Evolutionary conservation across 805 yeast genomes (phyloP).

Genomic region (Scheffersomyces spartinae): DNA sequence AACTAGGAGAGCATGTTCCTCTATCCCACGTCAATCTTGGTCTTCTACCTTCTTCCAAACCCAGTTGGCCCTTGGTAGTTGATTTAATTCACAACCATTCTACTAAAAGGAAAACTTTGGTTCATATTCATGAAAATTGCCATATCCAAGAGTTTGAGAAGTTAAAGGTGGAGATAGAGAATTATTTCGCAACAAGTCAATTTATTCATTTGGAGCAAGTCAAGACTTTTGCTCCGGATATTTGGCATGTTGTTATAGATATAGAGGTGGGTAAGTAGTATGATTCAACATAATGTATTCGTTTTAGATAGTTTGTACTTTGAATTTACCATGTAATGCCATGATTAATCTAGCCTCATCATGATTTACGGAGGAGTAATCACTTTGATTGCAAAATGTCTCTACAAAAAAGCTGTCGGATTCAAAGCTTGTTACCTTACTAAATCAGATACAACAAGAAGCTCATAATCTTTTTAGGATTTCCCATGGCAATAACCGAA

Average conservation of each 20-base stretch:
- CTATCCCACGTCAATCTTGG: conserved; percentile 67
- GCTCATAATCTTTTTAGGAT: too few species aligned
- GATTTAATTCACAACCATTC: conserved; percentile 7
- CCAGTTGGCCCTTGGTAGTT: conserved; percentile 45
- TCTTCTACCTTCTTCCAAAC: conserved; percentile 57
- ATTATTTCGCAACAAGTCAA: conserved; percentile 7
- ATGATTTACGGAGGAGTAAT: neutral
- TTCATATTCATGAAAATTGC: conserved; percentile 75
- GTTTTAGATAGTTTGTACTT: neutral
- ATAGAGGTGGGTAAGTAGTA: too few species aligned
- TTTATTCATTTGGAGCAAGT: conserved; percentile 45
- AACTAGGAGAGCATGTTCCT: conserved; percentile 6
- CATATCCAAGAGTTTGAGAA: conserved; percentile 27
- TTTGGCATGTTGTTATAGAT: conserved; percentile 59
- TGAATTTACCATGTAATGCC: neutral
- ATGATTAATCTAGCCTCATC: neutral
- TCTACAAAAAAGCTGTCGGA: neutral
- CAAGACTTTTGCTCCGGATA: conserved; percentile 81
- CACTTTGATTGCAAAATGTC: neutral
- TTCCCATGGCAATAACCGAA: too few species aligned
- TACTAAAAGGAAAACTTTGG: conserved; percentile 8
- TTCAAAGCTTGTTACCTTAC: too few species aligned
- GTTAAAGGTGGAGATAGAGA: conserved; percentile 12
- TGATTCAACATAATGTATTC: too few species aligned
- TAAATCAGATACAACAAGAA: too few species aligned